A percentile compares a stretch with the other conserved stretches of the same genome.
Evolutionary conservation across 495 filamentous ascomycete species (phyloP).

Genomic region (Staphylotrichum tortipilum): DNA sequence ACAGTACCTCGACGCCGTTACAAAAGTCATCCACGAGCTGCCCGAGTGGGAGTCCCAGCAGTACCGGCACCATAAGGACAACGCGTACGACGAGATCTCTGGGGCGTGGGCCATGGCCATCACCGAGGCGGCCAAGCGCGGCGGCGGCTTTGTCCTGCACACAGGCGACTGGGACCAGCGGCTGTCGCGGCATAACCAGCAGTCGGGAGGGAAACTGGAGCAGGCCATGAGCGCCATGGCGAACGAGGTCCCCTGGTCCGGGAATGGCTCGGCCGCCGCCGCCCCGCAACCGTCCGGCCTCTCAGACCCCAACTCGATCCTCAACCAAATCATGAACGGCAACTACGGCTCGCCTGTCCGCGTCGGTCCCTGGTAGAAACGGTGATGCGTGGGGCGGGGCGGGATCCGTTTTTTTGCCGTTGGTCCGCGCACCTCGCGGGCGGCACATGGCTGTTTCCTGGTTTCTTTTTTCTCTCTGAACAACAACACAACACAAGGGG

Average conservation of each 20-base stretch:
- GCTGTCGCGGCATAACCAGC: conserved; percentile 79
- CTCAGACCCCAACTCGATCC: conserved; percentile 54
- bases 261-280: conserved; percentile 28
- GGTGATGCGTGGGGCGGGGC: too few species aligned
- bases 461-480: too few species aligned
- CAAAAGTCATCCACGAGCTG: conserved; percentile 77
- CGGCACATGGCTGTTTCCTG: too few species aligned
- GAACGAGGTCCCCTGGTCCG: conserved; percentile 71
- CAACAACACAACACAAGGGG: too few species aligned
- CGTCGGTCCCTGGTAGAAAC: conserved; percentile 59
- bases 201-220: conserved; percentile 73
- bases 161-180: conserved; percentile 91
- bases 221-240: conserved; percentile 70
- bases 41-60: conserved; percentile 79
- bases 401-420: too few species aligned
- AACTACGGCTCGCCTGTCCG: conserved; percentile 68
- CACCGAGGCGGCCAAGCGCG: conserved; percentile 80
- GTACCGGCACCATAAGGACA: conserved; percentile 84
- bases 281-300: conserved; percentile 40
- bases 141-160: conserved; percentile 83
- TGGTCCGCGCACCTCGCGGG: too few species aligned
- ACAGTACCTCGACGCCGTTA: conserved; percentile 79
- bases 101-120: conserved; percentile 91
- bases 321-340: conserved; percentile 70
- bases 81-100: conserved; percentile 90